These are phyloP conservation scores for Anthostomella pinea DNA, from an alignment of 2,329 filamentous ascomycete species.

Conservation along the genomic window DNA sequence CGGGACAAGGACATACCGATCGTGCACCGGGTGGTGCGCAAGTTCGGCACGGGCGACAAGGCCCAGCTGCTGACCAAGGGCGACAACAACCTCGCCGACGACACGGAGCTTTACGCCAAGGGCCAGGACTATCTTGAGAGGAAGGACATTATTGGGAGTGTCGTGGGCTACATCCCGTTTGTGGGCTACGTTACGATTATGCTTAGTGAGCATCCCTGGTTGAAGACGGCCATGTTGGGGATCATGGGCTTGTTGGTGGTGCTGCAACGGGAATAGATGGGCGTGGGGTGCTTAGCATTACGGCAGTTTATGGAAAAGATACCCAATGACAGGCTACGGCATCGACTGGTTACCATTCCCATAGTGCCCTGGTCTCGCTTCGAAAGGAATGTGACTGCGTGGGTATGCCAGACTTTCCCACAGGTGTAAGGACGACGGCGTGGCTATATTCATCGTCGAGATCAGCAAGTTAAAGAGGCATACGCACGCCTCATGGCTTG, in stretches of 20 bases:
- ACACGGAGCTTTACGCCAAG: constrained; percentile 82
- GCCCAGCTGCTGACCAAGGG: constrained; percentile 91
- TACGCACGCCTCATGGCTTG: too few relatives aligned
- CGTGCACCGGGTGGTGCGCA: constrained; percentile 86
- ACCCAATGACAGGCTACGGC: not conserved
- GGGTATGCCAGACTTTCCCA: too few relatives aligned
- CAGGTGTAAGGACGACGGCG: too few relatives aligned
- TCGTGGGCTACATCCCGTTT: constrained; percentile 87
- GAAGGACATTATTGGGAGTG: constrained; percentile 89
- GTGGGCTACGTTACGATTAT: constrained; percentile 97
- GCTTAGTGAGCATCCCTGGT: constrained; percentile 91
- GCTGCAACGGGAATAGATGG: constrained; percentile 73
- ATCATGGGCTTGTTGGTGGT: constrained; percentile 95
- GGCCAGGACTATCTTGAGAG: constrained; percentile 86
- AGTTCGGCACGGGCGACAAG: constrained; percentile 58
- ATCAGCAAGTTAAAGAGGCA: too few relatives aligned
- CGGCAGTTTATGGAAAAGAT: not conserved
- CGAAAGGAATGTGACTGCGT: too few relatives aligned
- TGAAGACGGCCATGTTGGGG: constrained; percentile 92
- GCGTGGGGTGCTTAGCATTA: not conserved
- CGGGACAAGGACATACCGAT: constrained; percentile 95
- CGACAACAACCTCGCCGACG: constrained; percentile 92
- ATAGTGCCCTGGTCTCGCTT: too few relatives aligned
- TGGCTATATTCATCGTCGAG: too few relatives aligned
- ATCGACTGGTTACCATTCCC: too few relatives aligned